These are phyloP conservation scores for Bacterosira constricta DNA, from an alignment of 108 stramenopile species.

Conservation along the genomic window DNA sequence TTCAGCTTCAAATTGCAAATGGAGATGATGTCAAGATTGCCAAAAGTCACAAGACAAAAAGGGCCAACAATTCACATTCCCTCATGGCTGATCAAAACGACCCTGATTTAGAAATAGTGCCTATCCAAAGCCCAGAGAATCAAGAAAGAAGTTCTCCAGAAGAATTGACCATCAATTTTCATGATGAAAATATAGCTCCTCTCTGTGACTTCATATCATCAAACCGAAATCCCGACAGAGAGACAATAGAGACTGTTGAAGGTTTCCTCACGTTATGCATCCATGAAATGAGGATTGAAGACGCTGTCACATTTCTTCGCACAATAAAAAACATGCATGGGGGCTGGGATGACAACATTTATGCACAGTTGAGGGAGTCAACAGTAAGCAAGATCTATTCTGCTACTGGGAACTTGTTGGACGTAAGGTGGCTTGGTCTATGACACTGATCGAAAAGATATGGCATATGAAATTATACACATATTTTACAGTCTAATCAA, in stretches of 20 bases:
- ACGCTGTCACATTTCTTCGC: slow-evolving; percentile 53
- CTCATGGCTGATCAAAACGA: slow-evolving; percentile 3
- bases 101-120: not conserved
- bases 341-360: slow-evolving; percentile 49
- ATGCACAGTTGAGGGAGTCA: slow-evolving; percentile 10
- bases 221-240: slow-evolving; percentile 29
- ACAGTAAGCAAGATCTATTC: slow-evolving; percentile 26
- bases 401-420: slow-evolving; percentile 8
- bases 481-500: not conserved
- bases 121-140: not conserved
- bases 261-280: slow-evolving; percentile 58
- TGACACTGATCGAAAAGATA: too few relatives aligned
- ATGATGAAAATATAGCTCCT: slow-evolving; percentile 62
- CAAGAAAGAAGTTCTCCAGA: not conserved
- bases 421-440: slow-evolving; percentile 20
- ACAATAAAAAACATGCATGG: slow-evolving; percentile 53
- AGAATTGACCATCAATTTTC: slow-evolving; percentile 27
- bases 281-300: slow-evolving; percentile 53
- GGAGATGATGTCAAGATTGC: slow-evolving; percentile 40
- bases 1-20: slow-evolving; percentile 80
- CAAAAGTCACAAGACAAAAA: slow-evolving; percentile 8
- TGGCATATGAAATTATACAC: too few relatives aligned
- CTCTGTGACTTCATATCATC: slow-evolving; percentile 60
- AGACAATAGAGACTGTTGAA: slow-evolving; percentile 36
- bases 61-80: not conserved